Conservation (phyloP, 1,284 basidiomycete species). For the Polyporus tsugae region DNA sequence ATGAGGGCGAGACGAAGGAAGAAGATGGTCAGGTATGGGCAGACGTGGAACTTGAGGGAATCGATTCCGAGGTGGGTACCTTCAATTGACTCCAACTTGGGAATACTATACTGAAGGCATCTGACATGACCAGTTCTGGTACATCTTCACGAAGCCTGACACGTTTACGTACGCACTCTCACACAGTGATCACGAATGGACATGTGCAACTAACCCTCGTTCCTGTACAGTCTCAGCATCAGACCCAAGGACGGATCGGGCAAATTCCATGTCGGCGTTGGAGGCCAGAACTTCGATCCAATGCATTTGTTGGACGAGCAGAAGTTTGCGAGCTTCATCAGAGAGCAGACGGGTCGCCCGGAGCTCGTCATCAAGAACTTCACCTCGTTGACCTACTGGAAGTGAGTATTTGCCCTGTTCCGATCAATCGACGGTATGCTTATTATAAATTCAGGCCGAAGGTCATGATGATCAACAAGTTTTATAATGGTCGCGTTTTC, state of each 20-base stretch:
- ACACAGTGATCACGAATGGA: neutral
- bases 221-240: slow-evolving; percentile 10
- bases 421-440: neutral
- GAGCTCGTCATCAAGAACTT: slow-evolving; percentile 21
- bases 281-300: slow-evolving; percentile 21
- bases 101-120: neutral
- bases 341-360: slow-evolving; percentile 12
- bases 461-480: slow-evolving; percentile 47
- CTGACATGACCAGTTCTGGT: slow-evolving; percentile 38
- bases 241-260: slow-evolving; percentile 10
- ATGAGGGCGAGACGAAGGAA: slow-evolving; percentile 44
- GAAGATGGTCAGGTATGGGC: slow-evolving; percentile 41
- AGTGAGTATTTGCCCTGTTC: slow-evolving; percentile 13
- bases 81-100: neutral
- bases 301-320: slow-evolving; percentile 17
- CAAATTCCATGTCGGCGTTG: slow-evolving; percentile 20
- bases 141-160: slow-evolving; percentile 39
- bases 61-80: slow-evolving; percentile 33
- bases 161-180: slow-evolving; percentile 26
- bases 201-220: neutral
- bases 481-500: slow-evolving; percentile 45
- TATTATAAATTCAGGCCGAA: slow-evolving; percentile 41
- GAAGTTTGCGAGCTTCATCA: slow-evolving; percentile 21
- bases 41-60: slow-evolving; percentile 42
- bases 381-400: slow-evolving; percentile 17